Conservation (phyloP, 78 protist genomes). For the Polysphondylium violaceum region DNA sequence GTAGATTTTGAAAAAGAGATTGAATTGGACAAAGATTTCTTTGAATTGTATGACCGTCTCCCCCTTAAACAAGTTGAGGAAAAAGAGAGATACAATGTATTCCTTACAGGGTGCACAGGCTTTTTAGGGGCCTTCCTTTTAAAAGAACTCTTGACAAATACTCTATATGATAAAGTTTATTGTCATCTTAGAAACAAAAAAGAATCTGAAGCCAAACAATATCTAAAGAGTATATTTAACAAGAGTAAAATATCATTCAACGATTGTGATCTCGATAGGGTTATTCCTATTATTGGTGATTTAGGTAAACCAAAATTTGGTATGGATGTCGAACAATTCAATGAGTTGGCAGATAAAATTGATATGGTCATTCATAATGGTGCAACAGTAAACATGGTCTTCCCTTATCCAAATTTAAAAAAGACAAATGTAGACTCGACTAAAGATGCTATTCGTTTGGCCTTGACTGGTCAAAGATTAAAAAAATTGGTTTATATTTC, state of each 20-base stretch:
- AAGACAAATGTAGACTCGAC: not conserved
- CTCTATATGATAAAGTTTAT: not conserved
- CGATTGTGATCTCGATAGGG: too few relatives aligned
- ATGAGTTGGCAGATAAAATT: not conserved
- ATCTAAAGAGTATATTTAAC: not conserved
- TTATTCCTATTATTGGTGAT: too few relatives aligned
- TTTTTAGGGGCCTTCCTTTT: slow-evolving; percentile 34
- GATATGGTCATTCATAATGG: slow-evolving; percentile 88
- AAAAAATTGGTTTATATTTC: not conserved
- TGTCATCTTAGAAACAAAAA: slow-evolving; percentile 41
- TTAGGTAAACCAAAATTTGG: slow-evolving; percentile 62
- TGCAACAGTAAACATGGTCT: slow-evolving; percentile 71
- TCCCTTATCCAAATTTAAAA: not conserved
- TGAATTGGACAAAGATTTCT: slow-evolving; percentile 24
- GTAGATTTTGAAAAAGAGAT: slow-evolving; percentile 27
- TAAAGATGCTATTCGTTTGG: not conserved
- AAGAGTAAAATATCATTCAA: not conserved
- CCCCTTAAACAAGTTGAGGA: too few relatives aligned
- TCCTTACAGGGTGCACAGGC: slow-evolving; percentile 61
- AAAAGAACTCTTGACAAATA: slow-evolving; percentile 9
- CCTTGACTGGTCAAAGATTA: not conserved
- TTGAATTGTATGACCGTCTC: not conserved
- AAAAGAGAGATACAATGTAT: not conserved
- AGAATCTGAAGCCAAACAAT: not conserved
- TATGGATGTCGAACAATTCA: not conserved